Percentiles rank a stretch among this genome's conserved stretches.
These are phyloP conservation scores for Chrysoporthe deuterocubensis DNA, from an alignment of 2,329 filamentous ascomycete genomes.

Conservation along the genomic window DNA sequence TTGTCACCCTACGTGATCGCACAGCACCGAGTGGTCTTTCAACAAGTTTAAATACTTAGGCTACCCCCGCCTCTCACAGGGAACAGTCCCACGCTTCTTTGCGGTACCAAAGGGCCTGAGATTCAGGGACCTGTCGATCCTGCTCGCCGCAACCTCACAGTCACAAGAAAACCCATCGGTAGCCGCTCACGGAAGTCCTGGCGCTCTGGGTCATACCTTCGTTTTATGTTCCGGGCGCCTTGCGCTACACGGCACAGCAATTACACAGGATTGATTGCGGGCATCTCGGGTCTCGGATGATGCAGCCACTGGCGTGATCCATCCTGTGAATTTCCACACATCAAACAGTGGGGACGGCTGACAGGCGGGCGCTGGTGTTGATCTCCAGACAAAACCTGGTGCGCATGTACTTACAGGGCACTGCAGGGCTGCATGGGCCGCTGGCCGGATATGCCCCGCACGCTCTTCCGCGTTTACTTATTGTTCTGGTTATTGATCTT, in stretches of 20 bases:
- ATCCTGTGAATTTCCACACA: no score
- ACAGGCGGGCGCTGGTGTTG: not conserved
- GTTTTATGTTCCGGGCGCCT: conserved; percentile 3
- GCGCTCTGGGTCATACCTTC: not conserved
- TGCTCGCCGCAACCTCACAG: no score
- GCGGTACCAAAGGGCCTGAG: no score
- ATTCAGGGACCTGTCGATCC: no score
- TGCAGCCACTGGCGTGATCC: no score
- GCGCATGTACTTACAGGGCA: not conserved
- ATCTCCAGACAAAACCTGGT: not conserved
- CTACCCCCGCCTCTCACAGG: no score
- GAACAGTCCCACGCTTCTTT: no score
- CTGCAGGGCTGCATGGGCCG: not conserved
- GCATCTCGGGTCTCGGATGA: no score
- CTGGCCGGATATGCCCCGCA: not conserved
- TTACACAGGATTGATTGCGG: no score
- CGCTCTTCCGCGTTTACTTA: not conserved
- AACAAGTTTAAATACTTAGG: not conserved
- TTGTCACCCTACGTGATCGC: not conserved
- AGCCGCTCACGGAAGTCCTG: not conserved
- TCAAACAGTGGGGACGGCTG: not conserved
- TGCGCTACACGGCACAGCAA: not conserved
- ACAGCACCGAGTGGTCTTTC: not conserved
- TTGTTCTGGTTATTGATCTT: no score
- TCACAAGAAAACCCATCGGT: not conserved